Evolutionary conservation across 2,329 filamentous ascomycete species (phyloP), one percentile per base, ranked within the genome.

Genomic region (Incumbomyces lentus): DNA sequence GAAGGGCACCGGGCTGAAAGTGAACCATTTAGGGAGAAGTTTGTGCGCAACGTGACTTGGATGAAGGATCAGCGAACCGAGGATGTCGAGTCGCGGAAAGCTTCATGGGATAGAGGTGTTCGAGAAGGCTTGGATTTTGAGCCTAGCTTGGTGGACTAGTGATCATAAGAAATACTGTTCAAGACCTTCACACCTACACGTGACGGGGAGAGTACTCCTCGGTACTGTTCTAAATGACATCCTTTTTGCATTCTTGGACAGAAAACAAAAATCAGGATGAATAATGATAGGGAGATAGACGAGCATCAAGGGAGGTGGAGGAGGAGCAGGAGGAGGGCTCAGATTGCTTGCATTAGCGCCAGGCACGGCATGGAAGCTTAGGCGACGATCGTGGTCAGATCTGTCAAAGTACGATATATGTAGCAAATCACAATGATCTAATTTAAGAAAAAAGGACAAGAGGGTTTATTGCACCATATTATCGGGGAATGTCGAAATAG

Each of bases 21-120:
- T 14, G 66, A 73, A 47, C 63, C 65, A 37, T 75, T 75, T 55
- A 64, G 64, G 42, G 69, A 73, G 55, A 73, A 72, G 52, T 75
- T 74, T 46, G 66, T 73, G 48, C 72, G 71, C 52, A 75, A 74
- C 48, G 71, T 68, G 22, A 60, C 56, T 46, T 75, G 72, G 72
- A 71, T 72, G 50, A 70, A 69, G 45, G 68, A 67, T 18, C 58
- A 72, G 29, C 67, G 65, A 55, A 69, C 70, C 47, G 70, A 72
- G 47, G 62, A 73, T 51, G 71, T 74, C 29, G 68, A 71, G 35
- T 41, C 47, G 16, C 47, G 42, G 31, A 56, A 56, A 38, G 51
- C 54, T 31, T 48, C 49, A 8, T 58, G 52, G 52, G 53, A 56
- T 30, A 49, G 41, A 42, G 51, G 53, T n/a, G 43, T 53, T 38